Evolutionary conservation across 768 basidiomycete genomes (phyloP).

Genomic region (Calocybe gangraenosa): DNA sequence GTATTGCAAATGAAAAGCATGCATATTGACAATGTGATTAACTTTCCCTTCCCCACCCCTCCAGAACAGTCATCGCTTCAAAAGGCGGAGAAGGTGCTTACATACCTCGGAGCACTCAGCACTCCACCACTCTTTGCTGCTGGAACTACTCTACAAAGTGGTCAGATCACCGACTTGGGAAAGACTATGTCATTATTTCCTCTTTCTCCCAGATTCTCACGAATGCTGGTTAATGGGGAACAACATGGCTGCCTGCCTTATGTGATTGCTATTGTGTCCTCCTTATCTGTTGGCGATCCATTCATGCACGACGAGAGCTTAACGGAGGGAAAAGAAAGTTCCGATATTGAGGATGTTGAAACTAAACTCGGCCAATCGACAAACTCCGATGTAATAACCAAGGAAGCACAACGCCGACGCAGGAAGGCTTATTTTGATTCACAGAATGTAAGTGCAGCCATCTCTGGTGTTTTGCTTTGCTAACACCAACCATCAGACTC

Average conservation of each 20-base stretch:
- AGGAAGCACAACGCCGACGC: slow-evolving; percentile 53
- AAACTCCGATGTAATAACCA: slow-evolving; percentile 42
- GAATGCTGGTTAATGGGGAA: slow-evolving; percentile 92
- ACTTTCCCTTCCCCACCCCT: slow-evolving; percentile 98
- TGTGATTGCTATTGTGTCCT: slow-evolving; percentile 86
- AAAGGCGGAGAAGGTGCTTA: slow-evolving; percentile 79
- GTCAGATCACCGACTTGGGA: slow-evolving; percentile 86
- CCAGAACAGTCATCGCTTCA: slow-evolving; percentile 74
- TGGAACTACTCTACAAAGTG: slow-evolving; percentile 26
- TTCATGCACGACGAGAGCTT: slow-evolving; percentile 83
- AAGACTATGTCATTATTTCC: slow-evolving; percentile 92
- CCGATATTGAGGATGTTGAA: slow-evolving; percentile 25
- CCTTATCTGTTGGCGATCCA: slow-evolving; percentile 91
- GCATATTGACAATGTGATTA: slow-evolving; percentile 94
- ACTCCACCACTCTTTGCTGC: slow-evolving; percentile 19
- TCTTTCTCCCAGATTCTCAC: slow-evolving; percentile 89
- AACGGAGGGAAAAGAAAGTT: slow-evolving; percentile 35
- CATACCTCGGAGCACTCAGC: slow-evolving; percentile 78
- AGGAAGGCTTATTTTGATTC: slow-evolving; percentile 80
- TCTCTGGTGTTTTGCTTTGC: not conserved
- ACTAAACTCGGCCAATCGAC: slow-evolving; percentile 40
- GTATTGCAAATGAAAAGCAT: slow-evolving; percentile 99
- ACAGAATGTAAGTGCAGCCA: slow-evolving; percentile 55
- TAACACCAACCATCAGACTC: slow-evolving; percentile 42
- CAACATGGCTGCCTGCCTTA: slow-evolving; percentile 83